phyloP scores from a whole-genome alignment of 2,329 filamentous ascomycete genomes.

The Camptophora hylomeconis region DNA sequence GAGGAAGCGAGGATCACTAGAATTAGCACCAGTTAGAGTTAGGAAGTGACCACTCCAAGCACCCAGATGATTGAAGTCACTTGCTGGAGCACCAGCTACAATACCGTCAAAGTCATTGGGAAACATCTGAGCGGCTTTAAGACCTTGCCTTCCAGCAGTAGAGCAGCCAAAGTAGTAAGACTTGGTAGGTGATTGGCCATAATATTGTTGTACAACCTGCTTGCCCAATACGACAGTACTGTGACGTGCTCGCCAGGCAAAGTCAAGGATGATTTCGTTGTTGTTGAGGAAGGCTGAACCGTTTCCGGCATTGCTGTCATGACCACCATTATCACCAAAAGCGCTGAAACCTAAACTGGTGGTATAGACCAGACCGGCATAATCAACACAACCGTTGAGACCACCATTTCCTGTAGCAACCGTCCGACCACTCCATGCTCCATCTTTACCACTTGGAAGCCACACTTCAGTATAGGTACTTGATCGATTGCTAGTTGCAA shows the following conservation, averaged over 20 bases:
- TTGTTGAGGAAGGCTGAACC: constrained; percentile 36
- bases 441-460: constrained; percentile 34
- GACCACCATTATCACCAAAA: constrained; percentile 38
- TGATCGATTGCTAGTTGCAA: constrained; percentile 30
- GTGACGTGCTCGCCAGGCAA: constrained; percentile 33
- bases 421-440: constrained; percentile 34
- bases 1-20: constrained; percentile 22
- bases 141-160: constrained; percentile 35
- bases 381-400: constrained; percentile 35
- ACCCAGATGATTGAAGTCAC: constrained; percentile 30
- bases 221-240: constrained; percentile 30
- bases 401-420: constrained; percentile 38
- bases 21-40: constrained; percentile 17
- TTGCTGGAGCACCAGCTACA: constrained; percentile 30
- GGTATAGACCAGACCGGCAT: constrained; percentile 32
- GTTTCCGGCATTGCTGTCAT: constrained; percentile 35
- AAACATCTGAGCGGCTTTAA: constrained; percentile 32
- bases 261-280: constrained; percentile 34
- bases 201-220: constrained; percentile 27
- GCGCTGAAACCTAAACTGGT: constrained; percentile 30
- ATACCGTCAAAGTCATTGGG: constrained; percentile 38
- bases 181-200: constrained; percentile 27
- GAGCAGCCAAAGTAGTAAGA: constrained; percentile 38
- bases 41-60: constrained; percentile 32
- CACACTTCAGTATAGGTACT: constrained; percentile 36